A percentile compares a stretch with the other conserved stretches of the same genome.
phyloP scores from a whole-genome alignment of 2,329 filamentous ascomycete genomes.

The Aspergillus quadricinctus region DNA sequence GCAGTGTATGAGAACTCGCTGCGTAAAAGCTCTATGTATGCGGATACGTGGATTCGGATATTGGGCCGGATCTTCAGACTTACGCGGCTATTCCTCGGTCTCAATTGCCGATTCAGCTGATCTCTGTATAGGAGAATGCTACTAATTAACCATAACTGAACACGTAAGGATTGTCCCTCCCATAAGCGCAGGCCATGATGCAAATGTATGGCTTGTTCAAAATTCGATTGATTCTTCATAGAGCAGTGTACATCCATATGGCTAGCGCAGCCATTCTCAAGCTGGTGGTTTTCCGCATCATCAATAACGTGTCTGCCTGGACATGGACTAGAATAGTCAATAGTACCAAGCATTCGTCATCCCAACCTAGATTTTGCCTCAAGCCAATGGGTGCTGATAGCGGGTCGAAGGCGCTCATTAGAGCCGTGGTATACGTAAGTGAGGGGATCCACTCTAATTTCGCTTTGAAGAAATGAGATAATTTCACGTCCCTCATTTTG shows the following conservation, averaged over 20 bases:
- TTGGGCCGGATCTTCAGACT: neutral
- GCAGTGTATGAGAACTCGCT: neutral
- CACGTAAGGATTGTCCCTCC: too few relatives aligned
- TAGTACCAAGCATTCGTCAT: neutral
- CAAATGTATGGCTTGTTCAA: neutral
- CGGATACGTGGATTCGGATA: neutral
- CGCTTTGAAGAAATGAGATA: neutral
- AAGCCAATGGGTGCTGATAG: neutral
- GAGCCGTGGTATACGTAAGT: neutral
- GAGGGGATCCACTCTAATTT: neutral
- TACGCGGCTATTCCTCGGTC: neutral
- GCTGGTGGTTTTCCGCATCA: neutral
- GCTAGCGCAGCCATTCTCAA: neutral
- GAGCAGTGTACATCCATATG: neutral
- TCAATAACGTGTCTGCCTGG: neutral
- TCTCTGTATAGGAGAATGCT: neutral
- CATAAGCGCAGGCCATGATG: neutral
- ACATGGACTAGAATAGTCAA: neutral
- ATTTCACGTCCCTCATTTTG: neutral
- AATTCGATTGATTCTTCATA: neutral
- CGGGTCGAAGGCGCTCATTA: neutral
- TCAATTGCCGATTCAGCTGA: neutral
- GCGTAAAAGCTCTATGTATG: neutral
- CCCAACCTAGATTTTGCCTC: neutral
- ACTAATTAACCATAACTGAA: neutral